phyloP scores from a whole-genome alignment of 2,329 filamentous ascomycete species.

The Diaporthe caulivora region DNA sequence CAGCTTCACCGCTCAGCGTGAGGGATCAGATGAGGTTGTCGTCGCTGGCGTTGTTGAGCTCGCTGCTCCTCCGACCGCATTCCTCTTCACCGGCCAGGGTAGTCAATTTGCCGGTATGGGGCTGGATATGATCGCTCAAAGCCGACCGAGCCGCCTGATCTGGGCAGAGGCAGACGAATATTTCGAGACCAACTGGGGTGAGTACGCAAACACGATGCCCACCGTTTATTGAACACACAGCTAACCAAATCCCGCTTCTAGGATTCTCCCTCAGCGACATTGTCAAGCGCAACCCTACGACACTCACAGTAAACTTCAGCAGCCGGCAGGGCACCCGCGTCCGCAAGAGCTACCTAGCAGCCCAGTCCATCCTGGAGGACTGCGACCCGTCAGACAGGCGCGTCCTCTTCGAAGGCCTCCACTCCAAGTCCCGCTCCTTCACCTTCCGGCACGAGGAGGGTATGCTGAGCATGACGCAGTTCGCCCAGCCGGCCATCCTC shows the following conservation, averaged over 20 bases:
- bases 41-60: background rate
- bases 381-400: background rate
- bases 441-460: conserved; percentile 46
- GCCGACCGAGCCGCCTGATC: conserved; percentile 35
- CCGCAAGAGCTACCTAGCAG: conserved; percentile 39
- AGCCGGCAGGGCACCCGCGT: conserved; percentile 49
- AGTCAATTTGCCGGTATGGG: conserved; percentile 55
- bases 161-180: conserved; percentile 53
- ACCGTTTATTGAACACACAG: background rate
- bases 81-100: conserved; percentile 57
- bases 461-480: conserved; percentile 50
- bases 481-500: conserved; percentile 50
- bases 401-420: background rate
- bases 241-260: background rate
- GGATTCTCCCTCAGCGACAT: conserved; percentile 45
- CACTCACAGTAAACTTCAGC: conserved; percentile 52
- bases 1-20: conserved; percentile 3
- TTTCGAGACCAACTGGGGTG: conserved; percentile 45
- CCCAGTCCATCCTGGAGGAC: conserved; percentile 5
- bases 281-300: conserved; percentile 53
- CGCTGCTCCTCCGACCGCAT: conserved; percentile 45
- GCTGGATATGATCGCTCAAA: conserved; percentile 53
- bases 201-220: conserved; percentile 49
- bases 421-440: conserved; percentile 43
- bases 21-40: conserved; percentile 2